A percentile compares a stretch with the other conserved stretches of the same genome.
These are phyloP conservation scores for Lasiodiplodia sp. DNA, from an alignment of 2,329 filamentous ascomycete genomes.

Conservation along the genomic window DNA sequence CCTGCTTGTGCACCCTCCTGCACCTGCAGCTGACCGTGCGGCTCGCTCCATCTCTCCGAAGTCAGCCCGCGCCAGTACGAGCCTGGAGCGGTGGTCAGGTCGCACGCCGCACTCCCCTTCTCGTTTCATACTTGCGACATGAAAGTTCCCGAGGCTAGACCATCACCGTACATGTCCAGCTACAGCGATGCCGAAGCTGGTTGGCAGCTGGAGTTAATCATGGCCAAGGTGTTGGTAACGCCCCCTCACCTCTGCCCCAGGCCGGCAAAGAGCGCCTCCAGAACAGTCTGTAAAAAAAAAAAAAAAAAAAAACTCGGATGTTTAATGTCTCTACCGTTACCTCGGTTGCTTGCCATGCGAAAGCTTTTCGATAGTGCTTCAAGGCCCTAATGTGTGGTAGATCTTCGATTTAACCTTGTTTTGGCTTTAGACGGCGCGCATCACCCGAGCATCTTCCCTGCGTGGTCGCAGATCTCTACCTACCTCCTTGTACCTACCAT, in stretches of 20 bases:
- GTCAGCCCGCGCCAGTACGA: neutral
- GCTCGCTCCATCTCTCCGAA: neutral
- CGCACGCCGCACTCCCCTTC: neutral
- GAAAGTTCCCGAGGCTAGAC: constrained; percentile 1
- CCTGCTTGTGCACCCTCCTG: neutral
- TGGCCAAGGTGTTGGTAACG: neutral
- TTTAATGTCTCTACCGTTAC: neutral
- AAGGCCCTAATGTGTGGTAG: constrained; percentile 2
- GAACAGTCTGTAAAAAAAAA: neutral
- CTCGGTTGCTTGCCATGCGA: constrained; percentile 9
- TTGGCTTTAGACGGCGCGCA: neutral
- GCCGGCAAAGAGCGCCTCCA: neutral
- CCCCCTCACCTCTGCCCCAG: too few species aligned
- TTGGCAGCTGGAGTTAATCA: neutral
- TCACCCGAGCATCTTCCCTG: constrained; percentile 19
- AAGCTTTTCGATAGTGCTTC: neutral
- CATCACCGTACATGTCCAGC: neutral
- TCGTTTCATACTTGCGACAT: constrained; percentile 13
- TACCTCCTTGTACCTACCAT: neutral
- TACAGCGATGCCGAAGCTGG: too few species aligned
- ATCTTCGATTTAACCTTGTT: constrained; percentile 15
- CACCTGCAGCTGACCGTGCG: neutral
- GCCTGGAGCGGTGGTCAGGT: neutral
- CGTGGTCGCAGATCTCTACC: neutral
- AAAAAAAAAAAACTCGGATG: neutral